These are phyloP conservation scores for Colletotrichum scovillei DNA, from an alignment of 2,329 filamentous ascomycete genomes.

Conservation along the genomic window DNA sequence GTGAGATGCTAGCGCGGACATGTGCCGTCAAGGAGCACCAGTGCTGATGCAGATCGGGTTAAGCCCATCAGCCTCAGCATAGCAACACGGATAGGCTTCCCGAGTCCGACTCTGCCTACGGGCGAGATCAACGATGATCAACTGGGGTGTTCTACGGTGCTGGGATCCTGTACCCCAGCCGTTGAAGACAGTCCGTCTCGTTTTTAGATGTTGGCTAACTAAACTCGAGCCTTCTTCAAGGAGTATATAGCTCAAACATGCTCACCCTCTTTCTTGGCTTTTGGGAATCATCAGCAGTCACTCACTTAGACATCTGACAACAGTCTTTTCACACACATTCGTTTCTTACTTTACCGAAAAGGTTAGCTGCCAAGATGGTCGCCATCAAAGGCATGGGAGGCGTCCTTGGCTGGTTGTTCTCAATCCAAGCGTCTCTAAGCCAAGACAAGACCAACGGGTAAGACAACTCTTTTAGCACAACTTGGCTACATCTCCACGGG, in stretches of 20 bases:
- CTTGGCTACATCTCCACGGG: background rate
- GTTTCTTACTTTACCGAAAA: constrained; percentile 7
- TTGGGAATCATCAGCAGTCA: constrained; percentile 1
- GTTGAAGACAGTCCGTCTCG: background rate
- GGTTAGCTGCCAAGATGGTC: constrained; percentile 40
- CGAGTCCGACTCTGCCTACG: background rate
- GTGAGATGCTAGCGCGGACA: constrained; percentile 2
- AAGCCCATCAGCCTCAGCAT: background rate
- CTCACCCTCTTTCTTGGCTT: constrained; percentile 3
- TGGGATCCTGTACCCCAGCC: background rate
- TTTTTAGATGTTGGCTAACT: background rate
- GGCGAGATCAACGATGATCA: background rate
- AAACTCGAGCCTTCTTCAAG: background rate
- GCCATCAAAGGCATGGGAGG: constrained; percentile 34
- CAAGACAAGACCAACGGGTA: constrained; percentile 55
- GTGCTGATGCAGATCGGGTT: constrained; percentile 2
- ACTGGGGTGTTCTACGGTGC: background rate
- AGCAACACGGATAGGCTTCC: background rate
- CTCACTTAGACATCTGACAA: constrained; percentile 12
- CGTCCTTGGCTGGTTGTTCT: constrained; percentile 37
- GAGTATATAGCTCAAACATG: constrained; percentile 31
- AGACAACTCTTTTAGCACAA: background rate
- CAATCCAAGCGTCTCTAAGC: constrained; percentile 37
- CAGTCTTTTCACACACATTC: background rate
- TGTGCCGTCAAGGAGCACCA: background rate